Evolutionary conservation across 148 eudicot genomes (phyloP).

Genomic region (Dysphania ambrosioides): DNA sequence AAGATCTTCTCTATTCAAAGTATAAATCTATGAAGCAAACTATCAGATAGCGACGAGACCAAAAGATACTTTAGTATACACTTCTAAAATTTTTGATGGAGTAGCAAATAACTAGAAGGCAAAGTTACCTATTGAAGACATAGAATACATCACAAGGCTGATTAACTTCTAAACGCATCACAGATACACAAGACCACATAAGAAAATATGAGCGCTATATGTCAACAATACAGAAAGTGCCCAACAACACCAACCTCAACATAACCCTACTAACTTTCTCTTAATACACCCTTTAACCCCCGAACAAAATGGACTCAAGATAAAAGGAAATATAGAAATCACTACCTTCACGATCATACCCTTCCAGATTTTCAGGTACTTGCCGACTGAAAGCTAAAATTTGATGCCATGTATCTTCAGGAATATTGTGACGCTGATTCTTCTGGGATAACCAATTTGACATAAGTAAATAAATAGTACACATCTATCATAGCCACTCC

Average conservation of each 20-base stretch:
- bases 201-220: not conserved
- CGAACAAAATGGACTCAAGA: not conserved
- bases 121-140: not conserved
- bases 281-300: not conserved
- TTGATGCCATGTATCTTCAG: slow-evolving; percentile 95
- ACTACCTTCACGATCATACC: slow-evolving; percentile 94
- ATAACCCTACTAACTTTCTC: not conserved
- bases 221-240: not conserved
- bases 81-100: not conserved
- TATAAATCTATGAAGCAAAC: not conserved
- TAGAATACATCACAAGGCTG: not conserved
- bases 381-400: slow-evolving; percentile 89
- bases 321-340: slow-evolving; percentile 1
- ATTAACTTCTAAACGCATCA: not conserved
- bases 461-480: not conserved
- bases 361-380: slow-evolving; percentile 93
- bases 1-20: not conserved
- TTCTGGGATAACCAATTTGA: slow-evolving; percentile 35
- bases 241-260: not conserved
- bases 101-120: not conserved
- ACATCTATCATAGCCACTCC: not conserved
- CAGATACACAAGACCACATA: not conserved
- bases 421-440: slow-evolving; percentile 81
- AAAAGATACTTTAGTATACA: not conserved
- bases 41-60: not conserved